phyloP scores from a whole-genome alignment of 73 alveolate genomes.

The Breviolum minutum region DNA sequence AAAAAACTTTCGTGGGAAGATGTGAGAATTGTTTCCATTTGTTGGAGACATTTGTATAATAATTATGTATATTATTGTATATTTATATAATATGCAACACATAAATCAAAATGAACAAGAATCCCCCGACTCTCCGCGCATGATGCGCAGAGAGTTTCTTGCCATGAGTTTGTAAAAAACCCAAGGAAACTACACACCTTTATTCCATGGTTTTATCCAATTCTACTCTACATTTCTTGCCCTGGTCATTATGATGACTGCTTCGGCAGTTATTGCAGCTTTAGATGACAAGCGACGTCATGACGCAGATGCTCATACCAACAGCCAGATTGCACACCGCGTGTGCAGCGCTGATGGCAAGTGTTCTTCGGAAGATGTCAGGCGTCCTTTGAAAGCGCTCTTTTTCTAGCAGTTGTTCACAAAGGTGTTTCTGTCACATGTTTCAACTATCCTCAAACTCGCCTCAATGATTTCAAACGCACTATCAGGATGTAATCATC shows the following conservation, averaged over 20 bases:
- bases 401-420: background rate
- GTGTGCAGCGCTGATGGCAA: background rate
- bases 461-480: too few species aligned
- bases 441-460: too few species aligned
- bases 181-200: slow-evolving; percentile 77
- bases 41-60: background rate
- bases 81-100: too few species aligned
- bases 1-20: too few species aligned
- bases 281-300: slow-evolving; percentile 78
- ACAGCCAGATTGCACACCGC: slow-evolving; percentile 59
- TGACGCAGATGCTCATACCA: slow-evolving; percentile 62
- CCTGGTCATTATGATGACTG: slow-evolving; percentile 79
- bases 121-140: too few species aligned
- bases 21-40: background rate
- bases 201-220: slow-evolving; percentile 61
- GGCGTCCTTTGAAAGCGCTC: background rate
- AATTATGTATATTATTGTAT: too few species aligned
- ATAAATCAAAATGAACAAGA: too few species aligned
- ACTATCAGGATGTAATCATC: too few species aligned
- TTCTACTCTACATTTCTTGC: slow-evolving; percentile 95
- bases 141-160: too few species aligned
- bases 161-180: background rate
- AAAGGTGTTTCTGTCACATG: background rate
- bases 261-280: slow-evolving; percentile 69
- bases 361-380: slow-evolving; percentile 19